A percentile compares a stretch with the other conserved stretches of the same genome.
Conservation (phyloP, 495 filamentous ascomycete genomes). For the Pseudotulostoma volvatum region DNA sequence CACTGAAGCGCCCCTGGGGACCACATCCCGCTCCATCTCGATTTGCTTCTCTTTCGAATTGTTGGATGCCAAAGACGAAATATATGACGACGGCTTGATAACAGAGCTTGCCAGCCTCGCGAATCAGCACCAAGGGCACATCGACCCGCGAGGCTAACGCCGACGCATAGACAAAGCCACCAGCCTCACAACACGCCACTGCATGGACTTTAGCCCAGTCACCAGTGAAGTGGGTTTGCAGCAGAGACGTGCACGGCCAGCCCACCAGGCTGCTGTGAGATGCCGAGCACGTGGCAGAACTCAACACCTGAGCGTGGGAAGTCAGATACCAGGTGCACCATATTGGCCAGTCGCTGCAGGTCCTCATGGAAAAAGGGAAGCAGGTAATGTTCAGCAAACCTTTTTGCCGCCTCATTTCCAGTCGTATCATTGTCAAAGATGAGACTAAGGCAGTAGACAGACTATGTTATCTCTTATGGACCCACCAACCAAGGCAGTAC, state of each 20-base stretch:
- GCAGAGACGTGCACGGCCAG: slow-evolving; percentile 35
- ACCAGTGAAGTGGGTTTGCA: slow-evolving; percentile 31
- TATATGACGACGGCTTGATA: slow-evolving; percentile 34
- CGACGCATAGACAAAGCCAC: slow-evolving; percentile 43
- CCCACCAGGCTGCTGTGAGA: slow-evolving; percentile 37
- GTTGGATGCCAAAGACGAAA: slow-evolving; percentile 31
- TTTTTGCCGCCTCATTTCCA: slow-evolving; percentile 22
- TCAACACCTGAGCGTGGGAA: slow-evolving; percentile 37
- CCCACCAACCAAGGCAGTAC: too few relatives aligned
- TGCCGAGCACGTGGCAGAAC: slow-evolving; percentile 44
- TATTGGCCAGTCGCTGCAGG: slow-evolving; percentile 32
- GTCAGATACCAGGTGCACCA: slow-evolving; percentile 33
- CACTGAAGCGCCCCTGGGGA: slow-evolving; percentile 30
- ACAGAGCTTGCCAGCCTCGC: slow-evolving; percentile 42
- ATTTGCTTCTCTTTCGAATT: slow-evolving; percentile 24
- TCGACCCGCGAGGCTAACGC: slow-evolving; percentile 30
- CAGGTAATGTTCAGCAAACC: slow-evolving; percentile 30
- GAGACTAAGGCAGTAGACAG: slow-evolving; percentile 29
- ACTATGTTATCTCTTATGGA: too few relatives aligned
- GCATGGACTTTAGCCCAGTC: slow-evolving; percentile 32
- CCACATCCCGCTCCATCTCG: slow-evolving; percentile 33
- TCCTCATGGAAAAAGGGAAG: slow-evolving; percentile 35
- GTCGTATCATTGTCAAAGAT: slow-evolving; percentile 34
- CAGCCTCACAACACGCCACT: slow-evolving; percentile 39
- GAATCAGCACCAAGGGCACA: slow-evolving; percentile 36